A percentile compares a stretch with the other conserved stretches of the same genome.
These are phyloP conservation scores for Dothideomycetidae sp. DNA, from an alignment of 2,329 filamentous ascomycete species.

Conservation along the genomic window DNA sequence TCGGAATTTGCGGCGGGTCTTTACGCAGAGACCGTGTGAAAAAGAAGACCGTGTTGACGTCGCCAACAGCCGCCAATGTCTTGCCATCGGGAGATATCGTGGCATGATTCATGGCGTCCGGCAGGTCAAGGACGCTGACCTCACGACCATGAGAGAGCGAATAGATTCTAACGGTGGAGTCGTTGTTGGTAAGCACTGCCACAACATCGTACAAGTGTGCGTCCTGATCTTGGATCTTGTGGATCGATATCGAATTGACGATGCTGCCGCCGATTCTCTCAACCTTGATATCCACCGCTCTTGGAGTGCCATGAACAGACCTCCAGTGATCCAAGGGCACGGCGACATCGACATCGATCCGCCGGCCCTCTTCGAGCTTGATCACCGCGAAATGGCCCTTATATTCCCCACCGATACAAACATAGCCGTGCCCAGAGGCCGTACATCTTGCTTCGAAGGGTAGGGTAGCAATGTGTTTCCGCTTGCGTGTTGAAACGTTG, in stretches of 20 bases:
- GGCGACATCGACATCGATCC: conserved; percentile 41
- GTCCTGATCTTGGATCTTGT: conserved; percentile 42
- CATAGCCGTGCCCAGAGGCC: conserved; percentile 72
- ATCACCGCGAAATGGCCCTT: conserved; percentile 77
- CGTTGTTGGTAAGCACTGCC: conserved; percentile 79
- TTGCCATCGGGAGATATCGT: conserved; percentile 83
- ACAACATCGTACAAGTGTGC: conserved; percentile 38
- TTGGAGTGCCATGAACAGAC: conserved; percentile 30
- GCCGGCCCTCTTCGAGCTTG: conserved; percentile 36
- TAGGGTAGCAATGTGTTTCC: conserved; percentile 59
- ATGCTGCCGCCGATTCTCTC: conserved; percentile 49
- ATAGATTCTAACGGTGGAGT: conserved; percentile 75
- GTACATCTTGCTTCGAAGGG: conserved; percentile 64
- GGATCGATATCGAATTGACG: conserved; percentile 53
- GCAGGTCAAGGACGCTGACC: conserved; percentile 57
- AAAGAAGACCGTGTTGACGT: conserved; percentile 75
- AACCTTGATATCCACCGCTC: conserved; percentile 38
- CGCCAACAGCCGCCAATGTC: conserved; percentile 69
- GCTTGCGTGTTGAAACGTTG: conserved; percentile 54
- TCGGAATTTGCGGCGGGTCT: conserved; percentile 23
- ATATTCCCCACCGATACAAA: conserved; percentile 75
- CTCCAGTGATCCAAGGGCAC: conserved; percentile 32
- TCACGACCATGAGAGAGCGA: conserved; percentile 54
- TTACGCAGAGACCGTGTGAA: conserved; percentile 42
- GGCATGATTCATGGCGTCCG: conserved; percentile 82